Percentiles rank a stretch among this genome's conserved stretches.
These are phyloP conservation scores for Microdochium bolleyi DNA, from an alignment of 2,329 filamentous ascomycete genomes.

Conservation along the genomic window DNA sequence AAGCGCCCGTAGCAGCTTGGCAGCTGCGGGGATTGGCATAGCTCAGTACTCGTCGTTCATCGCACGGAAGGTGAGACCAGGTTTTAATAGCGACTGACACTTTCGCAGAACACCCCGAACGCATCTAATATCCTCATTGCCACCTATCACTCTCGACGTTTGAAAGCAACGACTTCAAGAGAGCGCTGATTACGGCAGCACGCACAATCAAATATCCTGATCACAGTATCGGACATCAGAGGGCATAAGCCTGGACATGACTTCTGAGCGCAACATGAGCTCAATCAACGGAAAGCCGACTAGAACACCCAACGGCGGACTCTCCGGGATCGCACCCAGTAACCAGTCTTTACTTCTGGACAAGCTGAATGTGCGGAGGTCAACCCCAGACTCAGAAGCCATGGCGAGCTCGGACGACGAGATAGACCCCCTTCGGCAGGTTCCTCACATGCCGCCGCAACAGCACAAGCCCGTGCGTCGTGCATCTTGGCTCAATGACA, in stretches of 20 bases:
- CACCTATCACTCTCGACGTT: no score
- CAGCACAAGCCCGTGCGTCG: slow-evolving; percentile 60
- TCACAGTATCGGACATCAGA: not conserved
- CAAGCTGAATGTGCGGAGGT: slow-evolving; percentile 70
- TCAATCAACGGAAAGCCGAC: slow-evolving; percentile 40
- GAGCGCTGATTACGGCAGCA: not conserved
- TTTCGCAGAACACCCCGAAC: no score
- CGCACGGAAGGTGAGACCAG: no score
- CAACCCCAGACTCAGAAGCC: slow-evolving; percentile 90
- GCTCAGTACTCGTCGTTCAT: no score
- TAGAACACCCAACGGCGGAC: slow-evolving; percentile 41
- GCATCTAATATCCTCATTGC: no score
- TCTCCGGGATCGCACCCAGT: slow-evolving; percentile 39
- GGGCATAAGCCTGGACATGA: not conserved
- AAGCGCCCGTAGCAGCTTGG: no score
- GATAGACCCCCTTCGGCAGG: slow-evolving; percentile 56
- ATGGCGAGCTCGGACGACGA: slow-evolving; percentile 94
- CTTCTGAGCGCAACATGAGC: slow-evolving; percentile 33
- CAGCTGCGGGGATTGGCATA: no score
- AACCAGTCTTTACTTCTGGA: slow-evolving; percentile 63
- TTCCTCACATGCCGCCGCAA: slow-evolving; percentile 34
- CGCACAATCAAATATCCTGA: not conserved
- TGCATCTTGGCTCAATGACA: slow-evolving; percentile 82
- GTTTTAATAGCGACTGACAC: no score
- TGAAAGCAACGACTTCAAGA: no score